Percentiles rank a stretch among this genome's conserved stretches.
phyloP scores from a whole-genome alignment of 257 asterid genomes.

The Anisodus acutangulus region DNA sequence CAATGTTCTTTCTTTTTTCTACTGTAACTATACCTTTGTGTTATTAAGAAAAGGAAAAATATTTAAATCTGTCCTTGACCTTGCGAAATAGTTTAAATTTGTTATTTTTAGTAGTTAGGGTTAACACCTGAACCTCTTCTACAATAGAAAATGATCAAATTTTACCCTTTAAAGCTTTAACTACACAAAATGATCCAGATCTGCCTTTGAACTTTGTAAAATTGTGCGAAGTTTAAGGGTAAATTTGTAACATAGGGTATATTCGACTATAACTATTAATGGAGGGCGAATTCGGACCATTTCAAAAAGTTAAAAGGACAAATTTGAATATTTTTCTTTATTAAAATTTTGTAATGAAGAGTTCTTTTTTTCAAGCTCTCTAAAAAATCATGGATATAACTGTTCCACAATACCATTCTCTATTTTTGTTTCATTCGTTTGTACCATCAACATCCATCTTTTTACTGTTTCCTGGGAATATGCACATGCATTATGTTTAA shows the following conservation, averaged over 20 bases:
- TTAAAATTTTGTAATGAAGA: too few relatives aligned
- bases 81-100: neutral
- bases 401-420: neutral
- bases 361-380: neutral
- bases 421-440: too few relatives aligned
- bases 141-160: neutral
- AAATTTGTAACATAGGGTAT: too few relatives aligned
- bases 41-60: neutral
- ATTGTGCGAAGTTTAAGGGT: too few relatives aligned
- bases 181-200: too few relatives aligned
- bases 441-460: neutral
- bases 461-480: neutral
- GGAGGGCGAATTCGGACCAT: too few relatives aligned
- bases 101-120: neutral
- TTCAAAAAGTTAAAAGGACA: too few relatives aligned
- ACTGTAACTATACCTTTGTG: neutral
- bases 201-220: too few relatives aligned
- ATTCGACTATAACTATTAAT: too few relatives aligned
- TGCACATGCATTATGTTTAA: constrained; percentile 18
- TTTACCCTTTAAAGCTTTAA: too few relatives aligned
- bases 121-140: neutral
- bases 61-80: neutral
- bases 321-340: too few relatives aligned
- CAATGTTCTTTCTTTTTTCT: neutral
- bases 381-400: too few relatives aligned